Conservation (phyloP, 331 rosid species). For the Rhamnella rubrinervis region DNA sequence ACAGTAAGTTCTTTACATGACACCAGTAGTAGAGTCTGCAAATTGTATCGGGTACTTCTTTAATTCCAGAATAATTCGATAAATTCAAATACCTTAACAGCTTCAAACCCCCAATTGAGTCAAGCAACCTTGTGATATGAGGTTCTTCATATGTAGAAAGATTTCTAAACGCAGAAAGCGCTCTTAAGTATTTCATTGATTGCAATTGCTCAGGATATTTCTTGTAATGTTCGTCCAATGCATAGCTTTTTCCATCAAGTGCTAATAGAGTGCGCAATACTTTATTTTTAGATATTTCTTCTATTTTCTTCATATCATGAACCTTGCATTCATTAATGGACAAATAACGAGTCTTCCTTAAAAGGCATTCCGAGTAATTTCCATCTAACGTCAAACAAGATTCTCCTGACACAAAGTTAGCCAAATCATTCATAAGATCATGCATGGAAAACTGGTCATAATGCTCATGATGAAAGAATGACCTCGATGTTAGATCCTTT, state of each 20-base stretch:
- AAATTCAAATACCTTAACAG: slow-evolving; percentile 2
- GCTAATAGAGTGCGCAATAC: slow-evolving; percentile 15
- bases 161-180: neutral
- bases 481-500: slow-evolving; percentile 17
- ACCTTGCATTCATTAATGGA: neutral
- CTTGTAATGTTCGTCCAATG: no score
- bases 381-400: slow-evolving; percentile 11
- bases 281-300: neutral
- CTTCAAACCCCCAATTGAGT: neutral
- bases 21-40: neutral
- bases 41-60: neutral
- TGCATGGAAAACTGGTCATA: slow-evolving; percentile 5
- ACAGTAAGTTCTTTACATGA: no score
- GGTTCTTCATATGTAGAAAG: no score
- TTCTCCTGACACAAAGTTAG: slow-evolving; percentile 17
- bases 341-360: slow-evolving; percentile 26
- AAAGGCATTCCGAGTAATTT: neutral
- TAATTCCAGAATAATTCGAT: neutral
- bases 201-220: neutral
- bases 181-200: neutral
- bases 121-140: neutral
- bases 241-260: neutral
- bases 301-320: slow-evolving; percentile 1
- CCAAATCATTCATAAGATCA: slow-evolving; percentile 28
- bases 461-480: slow-evolving; percentile 14